Percentiles rank a stretch among this genome's conserved stretches.
Conservation (phyloP, 371 early-diverging fungal species). For the Mucor sp. region DNA sequence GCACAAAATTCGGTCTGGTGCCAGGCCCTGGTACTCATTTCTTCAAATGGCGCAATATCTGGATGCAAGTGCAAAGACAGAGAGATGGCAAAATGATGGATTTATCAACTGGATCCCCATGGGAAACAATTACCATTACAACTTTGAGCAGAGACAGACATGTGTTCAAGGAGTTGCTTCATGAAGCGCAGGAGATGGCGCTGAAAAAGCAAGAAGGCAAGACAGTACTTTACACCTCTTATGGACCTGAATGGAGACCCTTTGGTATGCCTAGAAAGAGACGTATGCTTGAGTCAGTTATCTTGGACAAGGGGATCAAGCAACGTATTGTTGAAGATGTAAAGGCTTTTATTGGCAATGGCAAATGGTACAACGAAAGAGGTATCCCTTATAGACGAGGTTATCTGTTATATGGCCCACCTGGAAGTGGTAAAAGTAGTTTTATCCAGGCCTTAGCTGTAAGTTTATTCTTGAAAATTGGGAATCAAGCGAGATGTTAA, state of each 20-base stretch:
- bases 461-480: slow-evolving; percentile 3
- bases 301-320: slow-evolving; percentile 79
- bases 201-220: slow-evolving; percentile 89
- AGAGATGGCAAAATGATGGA: slow-evolving; percentile 89
- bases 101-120: slow-evolving; percentile 86
- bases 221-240: slow-evolving; percentile 93
- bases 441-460: slow-evolving; percentile 98
- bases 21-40: slow-evolving; percentile 94
- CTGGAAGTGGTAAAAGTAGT: slow-evolving; percentile 98
- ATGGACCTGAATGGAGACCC: slow-evolving; percentile 96
- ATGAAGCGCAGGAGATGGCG: slow-evolving; percentile 86
- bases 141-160: slow-evolving; percentile 81
- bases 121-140: slow-evolving; percentile 94
- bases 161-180: slow-evolving; percentile 74
- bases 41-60: slow-evolving; percentile 79
- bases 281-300: slow-evolving; percentile 83
- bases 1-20: slow-evolving; percentile 83
- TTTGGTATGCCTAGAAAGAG: slow-evolving; percentile 93
- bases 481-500: neutral
- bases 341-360: slow-evolving; percentile 80
- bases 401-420: slow-evolving; percentile 97
- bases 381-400: slow-evolving; percentile 98
- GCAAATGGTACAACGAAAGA: slow-evolving; percentile 94
- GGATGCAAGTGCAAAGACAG: slow-evolving; percentile 89
- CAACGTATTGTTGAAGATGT: slow-evolving; percentile 86